A percentile compares a stretch with the other conserved stretches of the same genome.
Conservation (phyloP, 139 green algal species). For the Spirogloea muscicola region DNA sequence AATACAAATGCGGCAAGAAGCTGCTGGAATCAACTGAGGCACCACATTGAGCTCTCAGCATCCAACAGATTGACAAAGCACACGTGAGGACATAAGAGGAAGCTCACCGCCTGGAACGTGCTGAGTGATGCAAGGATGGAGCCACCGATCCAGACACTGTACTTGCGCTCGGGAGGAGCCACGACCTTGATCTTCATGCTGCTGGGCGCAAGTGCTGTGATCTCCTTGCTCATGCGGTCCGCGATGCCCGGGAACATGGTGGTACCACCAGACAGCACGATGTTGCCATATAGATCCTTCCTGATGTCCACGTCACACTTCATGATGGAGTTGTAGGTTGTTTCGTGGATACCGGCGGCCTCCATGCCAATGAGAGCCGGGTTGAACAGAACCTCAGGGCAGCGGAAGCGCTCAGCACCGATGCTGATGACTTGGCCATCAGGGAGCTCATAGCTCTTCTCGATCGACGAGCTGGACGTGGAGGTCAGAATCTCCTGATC, state of each 20-base stretch:
- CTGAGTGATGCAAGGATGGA: constrained; percentile 56
- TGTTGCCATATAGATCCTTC: constrained; percentile 53
- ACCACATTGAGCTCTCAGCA: too few relatives aligned
- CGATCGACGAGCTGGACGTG: constrained; percentile 68
- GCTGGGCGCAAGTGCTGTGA: constrained; percentile 44
- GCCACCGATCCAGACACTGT: constrained; percentile 55
- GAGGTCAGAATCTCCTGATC: constrained; percentile 85
- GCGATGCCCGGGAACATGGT: constrained; percentile 48
- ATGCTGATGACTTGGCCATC: constrained; percentile 67
- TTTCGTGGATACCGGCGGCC: constrained; percentile 50
- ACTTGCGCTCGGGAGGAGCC: constrained; percentile 51
- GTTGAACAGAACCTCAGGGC: constrained; percentile 55
- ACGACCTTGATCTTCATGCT: constrained; percentile 54
- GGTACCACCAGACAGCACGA: constrained; percentile 48
- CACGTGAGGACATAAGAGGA: background rate
- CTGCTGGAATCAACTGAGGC: too few relatives aligned
- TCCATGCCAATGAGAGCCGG: constrained; percentile 55
- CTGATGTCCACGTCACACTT: constrained; percentile 51
- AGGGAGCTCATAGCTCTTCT: constrained; percentile 81
- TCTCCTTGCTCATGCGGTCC: constrained; percentile 53
- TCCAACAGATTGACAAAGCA: too few relatives aligned
- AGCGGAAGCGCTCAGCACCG: constrained; percentile 50
- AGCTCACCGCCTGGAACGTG: constrained; percentile 47
- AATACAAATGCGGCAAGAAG: too few relatives aligned
- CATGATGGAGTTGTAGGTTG: constrained; percentile 56